These are phyloP conservation scores for Geotrichum phurueaensis DNA, from an alignment of 1,139 yeast genomes.

Conservation along the genomic window DNA sequence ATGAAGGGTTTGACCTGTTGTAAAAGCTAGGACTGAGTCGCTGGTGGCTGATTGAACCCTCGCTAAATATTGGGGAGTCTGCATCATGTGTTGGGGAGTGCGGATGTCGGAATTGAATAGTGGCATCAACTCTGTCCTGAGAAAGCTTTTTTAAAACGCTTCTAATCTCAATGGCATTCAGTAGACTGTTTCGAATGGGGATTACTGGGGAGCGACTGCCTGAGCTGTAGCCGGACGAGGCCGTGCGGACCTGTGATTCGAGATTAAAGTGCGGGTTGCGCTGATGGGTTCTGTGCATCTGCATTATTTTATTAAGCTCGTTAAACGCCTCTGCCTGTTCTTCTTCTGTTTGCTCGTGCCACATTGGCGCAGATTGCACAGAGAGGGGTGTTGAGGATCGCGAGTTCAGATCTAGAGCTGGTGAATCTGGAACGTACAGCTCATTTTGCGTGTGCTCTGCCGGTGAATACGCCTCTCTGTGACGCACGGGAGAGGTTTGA, in stretches of 20 bases:
- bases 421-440: background rate
- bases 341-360: constrained; percentile 18
- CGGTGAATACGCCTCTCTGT: background rate
- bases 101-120: background rate
- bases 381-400: constrained; percentile 2
- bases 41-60: background rate
- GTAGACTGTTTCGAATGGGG: constrained; percentile 40
- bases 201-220: constrained; percentile 18
- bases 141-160: constrained; percentile 23
- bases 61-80: background rate
- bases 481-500: background rate
- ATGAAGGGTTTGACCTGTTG: background rate
- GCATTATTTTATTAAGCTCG: constrained; percentile 27
- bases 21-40: background rate
- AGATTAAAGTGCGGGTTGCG: constrained; percentile 11
- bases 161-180: constrained; percentile 42
- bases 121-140: background rate
- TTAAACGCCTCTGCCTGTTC: constrained; percentile 25
- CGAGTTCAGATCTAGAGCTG: background rate
- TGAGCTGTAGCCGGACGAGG: background rate
- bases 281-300: constrained; percentile 9
- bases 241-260: background rate
- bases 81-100: background rate
- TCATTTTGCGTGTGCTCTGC: background rate
- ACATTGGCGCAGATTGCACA: background rate